These are phyloP conservation scores for Serendipita indica DNA, from an alignment of 768 basidiomycete species.

Conservation along the genomic window DNA sequence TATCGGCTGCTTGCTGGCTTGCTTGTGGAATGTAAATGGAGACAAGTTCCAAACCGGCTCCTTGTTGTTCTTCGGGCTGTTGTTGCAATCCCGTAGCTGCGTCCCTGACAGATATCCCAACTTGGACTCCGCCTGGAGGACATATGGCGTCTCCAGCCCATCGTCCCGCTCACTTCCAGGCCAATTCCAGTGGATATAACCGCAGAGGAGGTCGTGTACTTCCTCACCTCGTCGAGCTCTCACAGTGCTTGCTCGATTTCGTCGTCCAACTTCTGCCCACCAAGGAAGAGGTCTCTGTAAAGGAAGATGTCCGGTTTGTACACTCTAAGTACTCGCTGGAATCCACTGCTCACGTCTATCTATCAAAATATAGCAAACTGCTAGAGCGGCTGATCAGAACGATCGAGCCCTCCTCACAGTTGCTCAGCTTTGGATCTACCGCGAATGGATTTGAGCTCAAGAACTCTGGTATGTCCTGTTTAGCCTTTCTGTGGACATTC, in stretches of 20 bases:
- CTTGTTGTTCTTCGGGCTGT: too few relatives aligned
- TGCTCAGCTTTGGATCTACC: slow-evolving; percentile 90
- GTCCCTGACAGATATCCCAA: too few relatives aligned
- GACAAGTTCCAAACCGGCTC: too few relatives aligned
- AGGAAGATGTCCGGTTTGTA: slow-evolving; percentile 73
- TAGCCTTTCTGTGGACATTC: slow-evolving; percentile 9
- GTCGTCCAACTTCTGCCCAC: slow-evolving; percentile 86
- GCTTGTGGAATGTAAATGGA: too few relatives aligned
- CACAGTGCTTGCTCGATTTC: slow-evolving; percentile 34
- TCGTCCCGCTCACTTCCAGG: neutral
- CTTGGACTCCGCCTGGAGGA: too few relatives aligned
- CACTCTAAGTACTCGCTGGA: too few relatives aligned
- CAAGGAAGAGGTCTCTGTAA: slow-evolving; percentile 77
- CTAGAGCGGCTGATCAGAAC: slow-evolving; percentile 91
- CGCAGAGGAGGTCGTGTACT: neutral
- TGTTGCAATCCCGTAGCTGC: too few relatives aligned
- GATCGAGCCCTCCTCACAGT: slow-evolving; percentile 79
- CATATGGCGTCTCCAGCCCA: neutral
- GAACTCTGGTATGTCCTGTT: slow-evolving; percentile 58
- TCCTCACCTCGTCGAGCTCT: slow-evolving; percentile 1
- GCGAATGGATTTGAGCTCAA: slow-evolving; percentile 94
- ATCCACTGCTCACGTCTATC: neutral
- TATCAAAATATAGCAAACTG: slow-evolving; percentile 33
- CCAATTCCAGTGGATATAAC: neutral
- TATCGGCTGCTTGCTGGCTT: too few relatives aligned